Evolutionary conservation across 2,329 filamentous ascomycete species (phyloP), one percentile per base, ranked within the genome.

Genomic region (Cladorrhinum sp.): DNA sequence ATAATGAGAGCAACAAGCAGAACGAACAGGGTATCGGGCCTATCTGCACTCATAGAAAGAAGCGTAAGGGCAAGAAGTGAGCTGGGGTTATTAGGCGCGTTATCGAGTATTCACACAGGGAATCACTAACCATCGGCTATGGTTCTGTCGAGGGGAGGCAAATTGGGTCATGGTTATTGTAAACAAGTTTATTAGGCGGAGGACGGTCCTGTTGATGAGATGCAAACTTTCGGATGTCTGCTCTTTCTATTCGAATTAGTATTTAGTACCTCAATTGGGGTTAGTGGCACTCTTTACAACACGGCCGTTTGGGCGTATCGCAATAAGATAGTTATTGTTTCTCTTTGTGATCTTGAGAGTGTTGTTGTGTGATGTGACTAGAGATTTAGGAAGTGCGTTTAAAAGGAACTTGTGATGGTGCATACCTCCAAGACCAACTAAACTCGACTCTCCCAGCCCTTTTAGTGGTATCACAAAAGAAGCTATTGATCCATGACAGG

Each of bases 51-150:
- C 58, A 65, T 22, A 64, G 63, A 58, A 64, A 64, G 22, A 66
- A 69, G 60, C 58, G 57, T 57, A 67, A 65, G 62, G 59, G 59
- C 54, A 68, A 55, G 63, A 67, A 66, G 58, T 64, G 55, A 65
- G 32, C 12, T 24, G 50, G 27, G 25, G 18, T 55, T 55, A 8
- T 22, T 50, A 24, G 29, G 32, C 32, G 22, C 24, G 32, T 48
- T 56, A 56, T 24, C 32, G 38, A 56, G 38, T 49, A 56, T 56
- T 27, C 41, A n/a, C 53, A 56, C 36, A 27, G 16, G n/a, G 53
- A 56, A 56, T 56, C n/a, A 38, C 53, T 56, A 56, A 36, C 38
- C 41, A 45, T 3, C 16, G 8, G 7, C 10, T 45, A 45, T 45
- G 41, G 41, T 18, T 18, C 5, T 18, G 41, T 45, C 18, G 49